A percentile compares a stretch with the other conserved stretches of the same genome.
These are phyloP conservation scores for Xerocomellus intermedius DNA, from an alignment of 768 basidiomycete species.

Conservation along the genomic window DNA sequence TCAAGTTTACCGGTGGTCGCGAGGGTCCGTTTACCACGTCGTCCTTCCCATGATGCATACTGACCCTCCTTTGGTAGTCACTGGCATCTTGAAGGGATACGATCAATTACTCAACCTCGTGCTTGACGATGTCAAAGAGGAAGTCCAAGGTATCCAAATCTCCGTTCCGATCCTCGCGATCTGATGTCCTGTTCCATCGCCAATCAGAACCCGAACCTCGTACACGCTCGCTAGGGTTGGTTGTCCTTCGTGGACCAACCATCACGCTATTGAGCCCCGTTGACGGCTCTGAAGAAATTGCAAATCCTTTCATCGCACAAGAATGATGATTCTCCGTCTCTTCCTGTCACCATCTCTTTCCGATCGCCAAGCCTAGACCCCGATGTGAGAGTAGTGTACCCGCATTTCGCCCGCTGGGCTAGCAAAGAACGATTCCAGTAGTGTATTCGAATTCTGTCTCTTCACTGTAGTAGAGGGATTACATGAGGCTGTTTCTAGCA, in stretches of 20 bases:
- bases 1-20: conserved; percentile 97
- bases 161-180: conserved; percentile 12
- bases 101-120: conserved; percentile 97
- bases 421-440: not conserved
- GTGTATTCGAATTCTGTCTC: conserved; percentile 11
- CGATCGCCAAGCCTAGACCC: not conserved
- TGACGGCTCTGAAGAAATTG: conserved; percentile 93
- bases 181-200: conserved; percentile 6
- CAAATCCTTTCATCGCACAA: conserved; percentile 80
- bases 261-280: conserved; percentile 92
- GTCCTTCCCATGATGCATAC: not conserved
- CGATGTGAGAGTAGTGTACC: not conserved
- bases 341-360: not conserved
- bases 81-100: conserved; percentile 90
- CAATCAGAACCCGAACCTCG: conserved; percentile 59
- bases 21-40: conserved; percentile 58
- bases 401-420: not conserved
- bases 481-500: conserved; percentile 17
- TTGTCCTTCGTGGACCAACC: conserved; percentile 90
- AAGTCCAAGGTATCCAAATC: conserved; percentile 55
- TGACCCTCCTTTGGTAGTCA: conserved; percentile 50
- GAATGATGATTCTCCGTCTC: conserved; percentile 39
- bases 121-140: conserved; percentile 91
- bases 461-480: conserved; percentile 14
- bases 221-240: conserved; percentile 72